Conservation (phyloP, 768 basidiomycete genomes). For the Chlorophyllum brunneum region DNA sequence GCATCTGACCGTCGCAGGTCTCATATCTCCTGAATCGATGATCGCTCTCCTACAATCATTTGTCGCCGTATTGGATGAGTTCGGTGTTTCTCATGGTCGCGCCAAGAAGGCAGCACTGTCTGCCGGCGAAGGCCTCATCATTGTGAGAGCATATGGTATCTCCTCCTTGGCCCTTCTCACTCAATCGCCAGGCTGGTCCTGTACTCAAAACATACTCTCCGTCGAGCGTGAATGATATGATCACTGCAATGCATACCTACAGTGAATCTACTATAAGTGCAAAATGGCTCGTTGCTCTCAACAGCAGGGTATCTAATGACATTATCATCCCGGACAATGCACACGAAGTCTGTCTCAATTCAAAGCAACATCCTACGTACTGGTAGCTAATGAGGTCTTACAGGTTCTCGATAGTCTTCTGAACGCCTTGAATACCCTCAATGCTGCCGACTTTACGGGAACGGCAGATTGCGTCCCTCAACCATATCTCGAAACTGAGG, state of each 20-base stretch:
- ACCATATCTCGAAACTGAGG: constrained; percentile 40
- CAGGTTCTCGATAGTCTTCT: constrained; percentile 79
- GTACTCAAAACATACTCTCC: constrained; percentile 58
- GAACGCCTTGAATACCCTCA: constrained; percentile 55
- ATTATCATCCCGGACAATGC: constrained; percentile 41
- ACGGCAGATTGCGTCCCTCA: constrained; percentile 55
- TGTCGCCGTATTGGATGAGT: constrained; percentile 83
- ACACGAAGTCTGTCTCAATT: constrained; percentile 49
- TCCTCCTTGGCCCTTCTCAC: not conserved
- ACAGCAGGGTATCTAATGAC: constrained; percentile 47
- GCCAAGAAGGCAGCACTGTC: constrained; percentile 79
- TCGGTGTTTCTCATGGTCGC: constrained; percentile 81
- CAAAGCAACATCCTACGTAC: not conserved
- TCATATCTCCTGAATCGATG: constrained; percentile 78
- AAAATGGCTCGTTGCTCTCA: constrained; percentile 66
- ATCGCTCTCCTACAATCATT: constrained; percentile 79
- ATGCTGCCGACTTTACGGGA: constrained; percentile 56
- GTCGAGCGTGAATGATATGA: constrained; percentile 61
- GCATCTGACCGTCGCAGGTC: constrained; percentile 70
- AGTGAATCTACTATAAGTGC: constrained; percentile 54
- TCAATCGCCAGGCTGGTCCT: constrained; percentile 54
- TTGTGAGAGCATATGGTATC: constrained; percentile 35
- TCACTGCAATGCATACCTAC: constrained; percentile 68
- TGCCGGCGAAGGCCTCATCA: constrained; percentile 77
- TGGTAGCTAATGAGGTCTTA: constrained; percentile 8